Conservation (phyloP, 202 grass and related monocot genomes). For the Dendrocalamus latiflorus region DNA sequence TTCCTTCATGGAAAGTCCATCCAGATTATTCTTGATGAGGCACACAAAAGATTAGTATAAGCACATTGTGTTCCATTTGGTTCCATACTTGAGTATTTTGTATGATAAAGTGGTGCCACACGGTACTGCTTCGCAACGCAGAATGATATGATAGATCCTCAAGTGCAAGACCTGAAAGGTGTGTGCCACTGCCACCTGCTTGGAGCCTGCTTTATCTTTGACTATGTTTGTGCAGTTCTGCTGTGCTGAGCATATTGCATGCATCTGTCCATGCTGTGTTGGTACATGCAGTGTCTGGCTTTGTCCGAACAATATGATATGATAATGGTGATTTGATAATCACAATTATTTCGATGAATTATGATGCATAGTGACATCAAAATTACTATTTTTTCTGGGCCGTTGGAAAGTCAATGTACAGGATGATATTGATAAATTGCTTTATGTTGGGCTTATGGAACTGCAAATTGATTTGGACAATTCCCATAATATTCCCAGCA, state of each 20-base stretch:
- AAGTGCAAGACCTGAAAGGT: background rate
- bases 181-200: slow-evolving; percentile 1
- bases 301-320: background rate
- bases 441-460: background rate
- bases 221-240: background rate
- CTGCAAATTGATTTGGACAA: background rate
- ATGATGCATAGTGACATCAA: too few relatives aligned
- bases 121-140: slow-evolving; percentile 31
- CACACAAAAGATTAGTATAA: background rate
- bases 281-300: background rate
- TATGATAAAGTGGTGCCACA: background rate
- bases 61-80: slow-evolving; percentile 7
- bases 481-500: background rate
- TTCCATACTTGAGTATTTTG: background rate
- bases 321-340: background rate
- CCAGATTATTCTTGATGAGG: slow-evolving; percentile 21
- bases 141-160: background rate
- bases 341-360: background rate
- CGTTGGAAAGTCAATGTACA: slow-evolving; percentile 15
- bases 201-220: background rate
- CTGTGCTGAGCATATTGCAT: background rate
- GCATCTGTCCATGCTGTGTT: background rate
- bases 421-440: background rate
- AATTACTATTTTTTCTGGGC: background rate
- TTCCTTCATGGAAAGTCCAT: slow-evolving; percentile 10